Conservation (phyloP, 352 stramenopile genomes). For the Pelagophyceae sp. region DNA sequence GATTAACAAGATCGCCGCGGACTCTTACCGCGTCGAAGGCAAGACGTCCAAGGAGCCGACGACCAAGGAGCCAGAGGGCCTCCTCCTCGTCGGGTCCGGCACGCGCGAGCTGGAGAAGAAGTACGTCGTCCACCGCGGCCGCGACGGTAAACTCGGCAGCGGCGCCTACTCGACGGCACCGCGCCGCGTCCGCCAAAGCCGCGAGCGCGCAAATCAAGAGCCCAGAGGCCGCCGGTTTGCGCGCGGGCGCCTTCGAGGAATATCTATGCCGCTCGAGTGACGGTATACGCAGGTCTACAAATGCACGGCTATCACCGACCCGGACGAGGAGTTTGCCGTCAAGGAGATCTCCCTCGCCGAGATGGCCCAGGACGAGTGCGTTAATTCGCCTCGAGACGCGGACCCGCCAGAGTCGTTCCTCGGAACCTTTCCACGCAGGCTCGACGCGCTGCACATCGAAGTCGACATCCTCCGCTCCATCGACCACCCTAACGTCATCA, state of each 20-base stretch:
- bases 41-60: too few species aligned
- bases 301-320: not conserved
- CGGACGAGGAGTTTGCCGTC: not conserved
- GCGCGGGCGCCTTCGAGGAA: too few species aligned
- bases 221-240: too few species aligned
- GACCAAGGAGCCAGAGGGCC: not conserved
- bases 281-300: not conserved
- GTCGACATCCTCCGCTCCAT: slow-evolving; percentile 36
- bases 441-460: slow-evolving; percentile 17
- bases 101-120: not conserved
- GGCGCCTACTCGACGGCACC: slow-evolving; percentile 1
- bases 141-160: not conserved
- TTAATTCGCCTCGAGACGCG: too few species aligned
- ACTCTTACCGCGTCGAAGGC: too few species aligned
- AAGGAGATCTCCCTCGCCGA: not conserved
- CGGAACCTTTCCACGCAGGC: too few species aligned
- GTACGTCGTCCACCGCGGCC: not conserved
- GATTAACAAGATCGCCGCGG: too few species aligned
- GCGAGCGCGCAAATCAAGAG: too few species aligned
- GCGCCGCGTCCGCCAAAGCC: too few species aligned
- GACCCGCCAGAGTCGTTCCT: too few species aligned
- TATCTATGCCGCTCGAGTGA: too few species aligned
- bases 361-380: not conserved
- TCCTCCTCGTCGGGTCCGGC: not conserved
- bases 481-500: slow-evolving; percentile 40